Percentiles rank a stretch among this genome's conserved stretches.
Evolutionary conservation across 495 filamentous ascomycete species (phyloP).

Genomic region (Podospora fimiseda): DNA sequence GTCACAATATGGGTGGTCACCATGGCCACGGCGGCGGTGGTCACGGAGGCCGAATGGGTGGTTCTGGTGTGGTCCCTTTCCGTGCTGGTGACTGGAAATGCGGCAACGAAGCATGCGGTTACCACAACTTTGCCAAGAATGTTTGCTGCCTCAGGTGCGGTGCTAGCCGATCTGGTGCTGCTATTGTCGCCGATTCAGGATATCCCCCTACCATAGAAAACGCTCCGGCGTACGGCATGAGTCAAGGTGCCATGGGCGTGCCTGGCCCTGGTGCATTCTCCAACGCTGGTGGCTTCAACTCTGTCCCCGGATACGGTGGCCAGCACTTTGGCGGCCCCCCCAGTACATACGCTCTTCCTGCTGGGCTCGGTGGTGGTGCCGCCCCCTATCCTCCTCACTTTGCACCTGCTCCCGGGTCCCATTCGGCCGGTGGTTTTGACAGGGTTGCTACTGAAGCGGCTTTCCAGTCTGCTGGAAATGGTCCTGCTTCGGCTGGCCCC

Average conservation of each 20-base stretch:
- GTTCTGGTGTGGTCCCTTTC: conserved; percentile 89
- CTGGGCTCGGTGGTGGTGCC: conserved; percentile 73
- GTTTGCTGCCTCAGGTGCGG: conserved; percentile 95
- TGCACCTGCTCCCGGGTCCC: conserved; percentile 62
- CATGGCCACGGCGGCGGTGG: conserved; percentile 69
- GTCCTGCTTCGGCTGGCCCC: conserved; percentile 58
- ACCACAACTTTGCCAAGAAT: conserved; percentile 99
- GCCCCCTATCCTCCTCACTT: conserved; percentile 76
- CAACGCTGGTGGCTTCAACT: conserved; percentile 60
- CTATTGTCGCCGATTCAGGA: conserved; percentile 87
- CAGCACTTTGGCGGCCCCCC: conserved; percentile 86
- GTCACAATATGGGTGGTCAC: conserved; percentile 72
- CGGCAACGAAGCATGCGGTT: conserved; percentile 93
- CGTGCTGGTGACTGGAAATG: conserved; percentile 98
- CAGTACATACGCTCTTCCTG: conserved; percentile 84
- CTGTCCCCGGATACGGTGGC: conserved; percentile 61
- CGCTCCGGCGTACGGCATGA: conserved; percentile 69
- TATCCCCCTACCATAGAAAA: conserved; percentile 88
- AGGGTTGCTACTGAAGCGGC: conserved; percentile 88
- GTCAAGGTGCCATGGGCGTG: conserved; percentile 73
- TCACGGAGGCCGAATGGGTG: conserved; percentile 62
- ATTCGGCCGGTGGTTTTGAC: conserved; percentile 85
- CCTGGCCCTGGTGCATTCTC: conserved; percentile 80
- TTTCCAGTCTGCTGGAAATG: conserved; percentile 78
- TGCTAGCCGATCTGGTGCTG: conserved; percentile 85